Base-by-base conservation (phyloP, 148 eudicot genomes). In the Silene conica region DNA sequence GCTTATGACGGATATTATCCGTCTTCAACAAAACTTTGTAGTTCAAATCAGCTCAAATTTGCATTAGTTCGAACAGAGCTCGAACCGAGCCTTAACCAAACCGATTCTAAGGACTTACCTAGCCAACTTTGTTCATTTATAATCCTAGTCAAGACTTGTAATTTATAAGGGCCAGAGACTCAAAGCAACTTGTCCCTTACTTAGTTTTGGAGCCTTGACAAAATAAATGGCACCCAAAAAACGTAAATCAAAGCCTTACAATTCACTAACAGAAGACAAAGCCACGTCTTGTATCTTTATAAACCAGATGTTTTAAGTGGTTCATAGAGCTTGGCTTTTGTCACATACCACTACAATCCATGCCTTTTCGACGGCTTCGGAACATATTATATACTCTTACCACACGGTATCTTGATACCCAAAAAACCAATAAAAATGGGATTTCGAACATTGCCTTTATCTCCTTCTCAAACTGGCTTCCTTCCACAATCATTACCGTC, bases 381-480 rank as follows among this genome's bases (percentile, higher is more conserved):
- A 1, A 9, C 34, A 57, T 8, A 26, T 28, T 60, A 48, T 58
- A 19, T 34, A 31, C 16, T 45, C 46, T 13, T 50, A 50, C 55
- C 38, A 21, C 25, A 23, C 6, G 0, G 16, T 45, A 26, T 38
- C 11, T n/a, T 8, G 19, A 69, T 15, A 70, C 21, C 41, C 25
- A 31, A 4, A 38, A 6, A 70, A 18, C 59, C 9, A 34, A 72
- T 0, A 26, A 58, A 38, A 34, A 90, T 90, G 96, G 91, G 87
- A 60, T 67, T 84, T 0, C 77, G 80, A 72, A 85, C 91, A 7
- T 52, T 91, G 45, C 84, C 91, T 5, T 61, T 85, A 23, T 82
- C 83, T 64, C 76, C 87, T 50, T 76, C 93, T n/a, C 88, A 83
- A 26, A 83, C 76, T 67, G 80, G 84, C 20, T 63, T 82, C n/a